phyloP scores from a whole-genome alignment of 208 protist genomes.

The Tritrichomonas musculus region DNA sequence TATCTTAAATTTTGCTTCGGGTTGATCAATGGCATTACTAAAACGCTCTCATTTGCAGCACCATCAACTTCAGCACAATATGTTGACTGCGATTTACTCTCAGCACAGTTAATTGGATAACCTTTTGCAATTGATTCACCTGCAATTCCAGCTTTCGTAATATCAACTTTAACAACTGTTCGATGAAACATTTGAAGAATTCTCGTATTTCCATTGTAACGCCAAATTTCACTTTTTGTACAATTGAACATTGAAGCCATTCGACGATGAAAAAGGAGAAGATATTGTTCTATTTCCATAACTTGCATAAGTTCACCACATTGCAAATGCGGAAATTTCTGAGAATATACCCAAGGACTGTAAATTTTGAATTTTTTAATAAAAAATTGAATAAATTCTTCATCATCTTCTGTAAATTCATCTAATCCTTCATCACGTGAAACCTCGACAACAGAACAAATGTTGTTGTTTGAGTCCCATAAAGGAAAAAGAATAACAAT shows the following conservation, averaged over 20 bases:
- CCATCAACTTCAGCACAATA: neutral
- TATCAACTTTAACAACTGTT: neutral
- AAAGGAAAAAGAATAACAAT: neutral
- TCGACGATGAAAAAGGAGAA: neutral
- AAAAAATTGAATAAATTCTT: neutral
- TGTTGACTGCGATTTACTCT: neutral
- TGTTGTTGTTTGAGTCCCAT: neutral
- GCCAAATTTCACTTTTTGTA: neutral
- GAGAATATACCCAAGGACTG: neutral
- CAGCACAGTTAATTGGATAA: neutral
- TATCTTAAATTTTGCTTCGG: neutral
- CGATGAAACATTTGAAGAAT: neutral
- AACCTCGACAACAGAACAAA: neutral
- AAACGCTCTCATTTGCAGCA: neutral
- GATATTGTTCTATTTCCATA: constrained; percentile 10
- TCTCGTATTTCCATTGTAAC: neutral
- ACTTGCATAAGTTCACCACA: neutral
- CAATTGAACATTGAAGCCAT: neutral
- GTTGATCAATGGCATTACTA: neutral
- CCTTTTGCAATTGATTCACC: neutral
- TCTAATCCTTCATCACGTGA: neutral
- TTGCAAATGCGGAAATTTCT: neutral
- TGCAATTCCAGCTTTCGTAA: neutral
- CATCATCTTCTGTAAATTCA: neutral
- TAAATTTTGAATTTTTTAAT: neutral